These are phyloP conservation scores for Halenospora varia DNA, from an alignment of 495 filamentous ascomycete species.

Conservation along the genomic window DNA sequence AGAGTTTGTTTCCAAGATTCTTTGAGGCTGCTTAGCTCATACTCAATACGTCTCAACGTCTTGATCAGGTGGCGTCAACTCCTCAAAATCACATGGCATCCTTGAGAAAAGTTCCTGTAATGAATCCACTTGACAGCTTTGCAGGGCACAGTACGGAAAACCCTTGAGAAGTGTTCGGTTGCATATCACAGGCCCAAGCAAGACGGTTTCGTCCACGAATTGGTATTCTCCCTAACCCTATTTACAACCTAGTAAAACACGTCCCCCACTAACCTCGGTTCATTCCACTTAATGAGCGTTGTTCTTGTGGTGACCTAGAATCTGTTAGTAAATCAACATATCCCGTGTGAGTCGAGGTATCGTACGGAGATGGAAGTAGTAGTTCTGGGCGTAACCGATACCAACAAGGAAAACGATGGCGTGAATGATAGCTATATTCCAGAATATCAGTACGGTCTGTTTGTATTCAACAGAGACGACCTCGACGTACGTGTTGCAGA, in stretches of 20 bases:
- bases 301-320: constrained; percentile 96
- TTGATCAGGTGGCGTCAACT: not conserved
- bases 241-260: constrained; percentile 27
- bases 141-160: too few relatives aligned
- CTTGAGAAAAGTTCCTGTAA: too few relatives aligned
- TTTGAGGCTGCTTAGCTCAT: not conserved
- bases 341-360: constrained; percentile 19
- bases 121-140: too few relatives aligned
- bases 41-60: not conserved
- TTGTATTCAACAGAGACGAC: not conserved
- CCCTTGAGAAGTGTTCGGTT: too few relatives aligned
- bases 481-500: constrained; percentile 75
- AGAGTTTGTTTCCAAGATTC: not conserved
- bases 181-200: too few relatives aligned
- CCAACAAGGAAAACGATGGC: constrained; percentile 69
- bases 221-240: constrained; percentile 22
- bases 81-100: too few relatives aligned
- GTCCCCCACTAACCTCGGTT: not conserved
- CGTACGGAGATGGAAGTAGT: constrained; percentile 99
- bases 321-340: constrained; percentile 31
- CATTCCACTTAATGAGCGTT: constrained; percentile 74
- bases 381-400: constrained; percentile 90
- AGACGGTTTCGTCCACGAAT: not conserved
- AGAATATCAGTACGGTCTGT: constrained; percentile 3
- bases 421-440: constrained; percentile 72